Base-by-base conservation (phyloP, 495 filamentous ascomycete genomes). In the Penicillium canescens region DNA sequence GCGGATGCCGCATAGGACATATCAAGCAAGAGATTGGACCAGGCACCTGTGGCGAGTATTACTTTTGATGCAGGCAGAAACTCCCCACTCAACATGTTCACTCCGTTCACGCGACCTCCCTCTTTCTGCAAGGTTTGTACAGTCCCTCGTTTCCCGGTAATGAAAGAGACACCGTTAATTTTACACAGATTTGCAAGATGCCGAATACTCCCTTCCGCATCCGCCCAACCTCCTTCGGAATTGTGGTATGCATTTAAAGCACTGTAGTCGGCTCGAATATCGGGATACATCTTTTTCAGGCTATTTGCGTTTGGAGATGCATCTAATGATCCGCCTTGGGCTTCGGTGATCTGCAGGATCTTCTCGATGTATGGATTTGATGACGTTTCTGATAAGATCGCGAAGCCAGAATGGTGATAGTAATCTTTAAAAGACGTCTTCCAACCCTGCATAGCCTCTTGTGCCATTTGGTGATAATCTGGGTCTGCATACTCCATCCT, bases 1-100 rank as follows among this genome's bases (percentile, higher is more conserved):
- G 89, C 82, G 24, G 82, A 71, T 2, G 80, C 82, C 13, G 85
- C 76, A 3, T 88, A 86, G 6, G 80, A 66, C 3, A 95, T 69
- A 65, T 91, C 83, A 26, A 96, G 64, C 5, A 96, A 68, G 0
- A 74, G 68, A 3, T 79, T 76, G 3, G 84, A 87, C 90, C 90
- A 95, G 1, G 91, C 86, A 2, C 91, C 91, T 0, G 89, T 79
- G n/a, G 42, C 42, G 18, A 55, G 6, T 12, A 55, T 55, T 16
- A 50, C 47, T 13, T 42, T 23, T 11, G 47, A 42, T 0, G 91
- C 89, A n/a, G 92, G 74, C 43, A 95, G 70, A 6, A 84, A 82
- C 4, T 93, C 77, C n/a, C 86, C 85, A 9, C 52, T 60, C 8
- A 54, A 46, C 12, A 62, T 43, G 23, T 45, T 47, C 16, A 37